Evolutionary conservation across 2,329 filamentous ascomycete species (phyloP).

Genomic region (Diplocarpon rosae): DNA sequence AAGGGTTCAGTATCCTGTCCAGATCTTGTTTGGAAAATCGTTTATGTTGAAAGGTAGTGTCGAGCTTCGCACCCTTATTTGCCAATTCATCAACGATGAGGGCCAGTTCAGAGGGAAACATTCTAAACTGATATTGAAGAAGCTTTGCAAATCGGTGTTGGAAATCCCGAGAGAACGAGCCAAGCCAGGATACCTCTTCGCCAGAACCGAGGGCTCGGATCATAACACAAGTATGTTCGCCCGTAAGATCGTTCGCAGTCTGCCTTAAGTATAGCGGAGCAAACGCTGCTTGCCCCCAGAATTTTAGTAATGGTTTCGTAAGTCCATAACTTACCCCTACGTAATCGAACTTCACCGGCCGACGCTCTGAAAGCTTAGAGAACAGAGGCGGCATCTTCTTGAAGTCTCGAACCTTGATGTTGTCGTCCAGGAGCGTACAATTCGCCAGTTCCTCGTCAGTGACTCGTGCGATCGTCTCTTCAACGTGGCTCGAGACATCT

Average conservation of each 20-base stretch:
- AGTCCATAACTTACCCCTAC: conserved; percentile 92
- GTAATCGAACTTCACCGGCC: conserved; percentile 75
- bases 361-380: conserved; percentile 72
- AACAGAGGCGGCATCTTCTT: conserved; percentile 89
- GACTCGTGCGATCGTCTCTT: conserved; percentile 60
- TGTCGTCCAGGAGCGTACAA: conserved; percentile 68
- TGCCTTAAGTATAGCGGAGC: conserved; percentile 88
- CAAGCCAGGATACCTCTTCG: conserved; percentile 73
- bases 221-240: conserved; percentile 98
- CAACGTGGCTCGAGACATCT: conserved; percentile 39
- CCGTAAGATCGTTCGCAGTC: conserved; percentile 90
- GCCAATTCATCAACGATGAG: conserved; percentile 84
- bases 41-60: conserved; percentile 40
- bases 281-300: conserved; percentile 87
- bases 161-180: conserved; percentile 86
- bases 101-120: conserved; percentile 67
- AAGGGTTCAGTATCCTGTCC: conserved; percentile 71
- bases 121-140: conserved; percentile 83
- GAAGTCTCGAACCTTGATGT: conserved; percentile 83
- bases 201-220: conserved; percentile 61
- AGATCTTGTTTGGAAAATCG: conserved; percentile 64
- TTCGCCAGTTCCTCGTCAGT: conserved; percentile 73
- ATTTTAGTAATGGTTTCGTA: conserved; percentile 78
- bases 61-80: conserved; percentile 56
- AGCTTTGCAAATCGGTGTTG: conserved; percentile 85